Percentiles rank a stretch among this genome's conserved stretches.
phyloP scores from a whole-genome alignment of 176 grass and related monocot species.

The Raddia guianensis region DNA sequence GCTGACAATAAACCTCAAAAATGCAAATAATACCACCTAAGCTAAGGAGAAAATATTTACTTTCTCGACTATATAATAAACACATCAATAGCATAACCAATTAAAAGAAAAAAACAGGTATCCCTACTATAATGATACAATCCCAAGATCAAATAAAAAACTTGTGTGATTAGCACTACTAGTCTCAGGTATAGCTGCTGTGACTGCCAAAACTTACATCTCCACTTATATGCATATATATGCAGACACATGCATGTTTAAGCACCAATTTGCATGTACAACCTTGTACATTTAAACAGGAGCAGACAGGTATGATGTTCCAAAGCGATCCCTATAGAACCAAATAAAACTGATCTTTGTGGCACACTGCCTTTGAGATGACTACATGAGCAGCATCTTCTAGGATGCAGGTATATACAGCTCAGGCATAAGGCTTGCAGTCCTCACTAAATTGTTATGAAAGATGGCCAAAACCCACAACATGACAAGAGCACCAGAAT shows the following conservation, averaged over 20 bases:
- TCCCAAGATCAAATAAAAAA: neutral
- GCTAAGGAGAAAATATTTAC: constrained; percentile 13
- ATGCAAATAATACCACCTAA: neutral
- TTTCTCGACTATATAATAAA: constrained; percentile 25
- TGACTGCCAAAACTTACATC: neutral
- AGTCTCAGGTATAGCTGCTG: constrained; percentile 19
- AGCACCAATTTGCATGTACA: neutral
- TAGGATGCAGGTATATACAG: constrained; percentile 19
- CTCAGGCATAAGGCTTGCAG: constrained; percentile 16
- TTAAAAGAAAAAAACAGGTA: constrained; percentile 6
- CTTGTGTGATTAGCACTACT: neutral
- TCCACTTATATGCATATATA: constrained; percentile 16
- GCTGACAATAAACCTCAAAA: constrained; percentile 10
- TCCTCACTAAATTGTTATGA: neutral
- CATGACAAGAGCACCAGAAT: constrained; percentile 8
- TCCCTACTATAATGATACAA: neutral
- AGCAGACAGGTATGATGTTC: constrained; percentile 3
- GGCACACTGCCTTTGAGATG: neutral
- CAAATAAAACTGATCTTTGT: constrained; percentile 19
- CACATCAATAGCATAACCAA: neutral
- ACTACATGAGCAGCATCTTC: constrained; percentile 3
- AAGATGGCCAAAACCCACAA: neutral
- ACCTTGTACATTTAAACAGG: neutral
- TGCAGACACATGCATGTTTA: neutral
- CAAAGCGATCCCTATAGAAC: neutral